Evolutionary conservation across 148 eudicot species (phyloP).

Genomic region (Simmondsia chinensis): DNA sequence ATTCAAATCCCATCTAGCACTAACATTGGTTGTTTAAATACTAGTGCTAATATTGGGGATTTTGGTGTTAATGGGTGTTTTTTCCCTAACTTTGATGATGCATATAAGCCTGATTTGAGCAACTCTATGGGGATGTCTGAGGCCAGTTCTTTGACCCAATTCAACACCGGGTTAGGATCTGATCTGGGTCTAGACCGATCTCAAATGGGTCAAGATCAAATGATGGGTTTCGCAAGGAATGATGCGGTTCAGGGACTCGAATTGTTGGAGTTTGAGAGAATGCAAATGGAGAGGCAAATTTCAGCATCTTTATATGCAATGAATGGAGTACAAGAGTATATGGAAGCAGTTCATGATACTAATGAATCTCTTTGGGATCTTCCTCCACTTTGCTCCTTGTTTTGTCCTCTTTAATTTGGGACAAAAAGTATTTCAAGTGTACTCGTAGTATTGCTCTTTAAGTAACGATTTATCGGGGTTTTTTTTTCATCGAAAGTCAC

Average conservation of each 20-base stretch:
- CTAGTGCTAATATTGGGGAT: conserved; percentile 9
- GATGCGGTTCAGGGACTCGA: conserved; percentile 14
- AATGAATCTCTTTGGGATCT: conserved; percentile 68
- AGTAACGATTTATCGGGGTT: conserved; percentile 2
- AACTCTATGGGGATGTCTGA: conserved; percentile 22
- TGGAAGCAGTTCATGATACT: conserved; percentile 50
- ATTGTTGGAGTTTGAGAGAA: conserved; percentile 34
- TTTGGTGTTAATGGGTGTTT: conserved; percentile 7
- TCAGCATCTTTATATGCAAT: conserved; percentile 33
- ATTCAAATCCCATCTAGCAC: neutral
- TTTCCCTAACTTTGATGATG: conserved; percentile 55
- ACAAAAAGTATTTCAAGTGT: neutral
- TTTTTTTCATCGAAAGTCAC: neutral
- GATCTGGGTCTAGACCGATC: conserved; percentile 9
- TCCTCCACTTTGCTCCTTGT: conserved; percentile 45
- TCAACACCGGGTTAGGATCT: too few species aligned
- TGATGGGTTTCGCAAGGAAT: conserved; percentile 26
- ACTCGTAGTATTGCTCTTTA: too few species aligned
- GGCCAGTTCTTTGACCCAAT: conserved; percentile 12
- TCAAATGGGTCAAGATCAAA: conserved; percentile 10
- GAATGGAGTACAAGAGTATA: conserved; percentile 45
- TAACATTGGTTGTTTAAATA: conserved; percentile 11
- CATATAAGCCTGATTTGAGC: conserved; percentile 56
- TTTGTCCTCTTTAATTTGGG: conserved; percentile 14
- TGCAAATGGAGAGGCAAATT: conserved; percentile 61